Percentiles rank a stretch among this genome's conserved stretches.
phyloP scores from a whole-genome alignment of 2,329 filamentous ascomycete species.

The Trichoderma sp. region DNA sequence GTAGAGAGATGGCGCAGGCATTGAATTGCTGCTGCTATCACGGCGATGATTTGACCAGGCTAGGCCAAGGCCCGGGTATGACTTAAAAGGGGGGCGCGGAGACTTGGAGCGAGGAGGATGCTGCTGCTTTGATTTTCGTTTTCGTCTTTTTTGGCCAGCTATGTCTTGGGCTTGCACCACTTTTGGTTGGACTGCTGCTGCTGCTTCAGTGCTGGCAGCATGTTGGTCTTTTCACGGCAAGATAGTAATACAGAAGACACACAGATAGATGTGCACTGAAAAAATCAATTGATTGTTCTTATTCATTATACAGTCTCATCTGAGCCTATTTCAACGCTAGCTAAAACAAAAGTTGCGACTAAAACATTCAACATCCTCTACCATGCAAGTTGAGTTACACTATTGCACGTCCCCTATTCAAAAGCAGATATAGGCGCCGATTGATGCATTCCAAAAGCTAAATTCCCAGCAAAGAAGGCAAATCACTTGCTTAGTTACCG shows the following conservation, averaged over 20 bases:
- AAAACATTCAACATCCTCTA: slow-evolving; percentile 10
- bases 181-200: not conserved
- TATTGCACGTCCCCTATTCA: not conserved
- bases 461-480: not conserved
- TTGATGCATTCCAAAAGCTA: not conserved
- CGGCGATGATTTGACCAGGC: not conserved
- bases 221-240: not conserved
- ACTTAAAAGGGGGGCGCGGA: not conserved
- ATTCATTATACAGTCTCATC: slow-evolving; percentile 16
- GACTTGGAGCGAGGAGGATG: not conserved
- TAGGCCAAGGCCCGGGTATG: not conserved
- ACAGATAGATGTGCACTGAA: not conserved
- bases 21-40: not conserved
- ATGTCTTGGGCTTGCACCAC: not conserved
- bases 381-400: not conserved
- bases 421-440: not conserved
- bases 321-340: slow-evolving; percentile 10
- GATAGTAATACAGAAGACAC: not conserved
- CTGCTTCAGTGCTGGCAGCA: not conserved
- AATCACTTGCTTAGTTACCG: slow-evolving; percentile 51
- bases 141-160: not conserved
- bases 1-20: not conserved
- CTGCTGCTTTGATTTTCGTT: not conserved
- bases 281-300: slow-evolving; percentile 9
- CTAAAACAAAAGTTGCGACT: not conserved